These are phyloP conservation scores for Chaetomium fimeti DNA, from an alignment of 495 filamentous ascomycete genomes.

Conservation along the genomic window DNA sequence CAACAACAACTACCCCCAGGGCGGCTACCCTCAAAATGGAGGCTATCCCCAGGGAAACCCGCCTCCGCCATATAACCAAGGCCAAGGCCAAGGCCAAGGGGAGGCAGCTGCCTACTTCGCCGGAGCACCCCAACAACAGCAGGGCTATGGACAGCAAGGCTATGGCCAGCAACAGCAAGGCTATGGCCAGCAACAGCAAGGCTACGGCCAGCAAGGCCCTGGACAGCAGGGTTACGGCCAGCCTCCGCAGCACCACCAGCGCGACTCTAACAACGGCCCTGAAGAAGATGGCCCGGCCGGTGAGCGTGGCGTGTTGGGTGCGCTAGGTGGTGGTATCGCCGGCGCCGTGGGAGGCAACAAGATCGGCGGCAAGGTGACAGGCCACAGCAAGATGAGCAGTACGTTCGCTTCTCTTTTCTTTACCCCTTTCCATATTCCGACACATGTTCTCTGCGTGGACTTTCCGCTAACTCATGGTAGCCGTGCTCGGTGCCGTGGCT, in stretches of 20 bases:
- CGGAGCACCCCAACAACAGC: no score
- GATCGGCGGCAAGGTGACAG: slow-evolving; percentile 35
- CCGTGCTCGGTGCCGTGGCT: slow-evolving; percentile 36
- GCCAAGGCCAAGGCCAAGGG: slow-evolving; percentile 9
- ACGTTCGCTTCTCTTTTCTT: slow-evolving; percentile 10
- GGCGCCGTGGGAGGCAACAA: slow-evolving; percentile 40
- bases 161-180: no score
- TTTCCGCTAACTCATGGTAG: slow-evolving; percentile 10
- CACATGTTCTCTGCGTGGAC: background rate
- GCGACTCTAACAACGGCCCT: slow-evolving; percentile 15
- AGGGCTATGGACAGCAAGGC: no score
- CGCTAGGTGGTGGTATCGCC: slow-evolving; percentile 35
- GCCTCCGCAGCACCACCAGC: slow-evolving; percentile 21
- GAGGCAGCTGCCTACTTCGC: no score
- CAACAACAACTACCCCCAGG: slow-evolving; percentile 17
- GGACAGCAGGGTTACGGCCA: no score
- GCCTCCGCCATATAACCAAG: slow-evolving; percentile 18
- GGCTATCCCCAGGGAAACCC: slow-evolving; percentile 11
- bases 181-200: no score
- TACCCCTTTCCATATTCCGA: background rate
- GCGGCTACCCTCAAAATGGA: slow-evolving; percentile 5
- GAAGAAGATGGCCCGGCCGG: slow-evolving; percentile 29
- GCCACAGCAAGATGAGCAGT: slow-evolving; percentile 33
- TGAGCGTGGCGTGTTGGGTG: slow-evolving; percentile 40
- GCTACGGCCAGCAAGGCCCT: no score